phyloP scores from a whole-genome alignment of 192 early-diverging fungal genomes.

The Rhizophagus clarus region DNA sequence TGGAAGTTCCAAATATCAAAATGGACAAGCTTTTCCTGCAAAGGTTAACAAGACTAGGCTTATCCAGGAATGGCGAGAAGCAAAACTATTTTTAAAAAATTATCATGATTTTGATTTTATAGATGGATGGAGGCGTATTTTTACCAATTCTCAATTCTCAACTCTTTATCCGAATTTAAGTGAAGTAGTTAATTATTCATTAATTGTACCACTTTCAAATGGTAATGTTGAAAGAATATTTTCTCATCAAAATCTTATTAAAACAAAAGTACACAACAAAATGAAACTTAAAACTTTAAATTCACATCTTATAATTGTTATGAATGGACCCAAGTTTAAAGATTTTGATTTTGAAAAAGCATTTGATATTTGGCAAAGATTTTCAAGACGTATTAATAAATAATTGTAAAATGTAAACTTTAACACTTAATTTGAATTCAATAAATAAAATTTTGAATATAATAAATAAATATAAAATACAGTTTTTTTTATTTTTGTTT shows the following conservation, averaged over 20 bases:
- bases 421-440: neutral
- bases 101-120: neutral
- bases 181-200: slow-evolving; percentile 2
- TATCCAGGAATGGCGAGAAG: neutral
- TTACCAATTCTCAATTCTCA: neutral
- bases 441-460: neutral
- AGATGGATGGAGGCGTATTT: neutral
- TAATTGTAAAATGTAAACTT: too few relatives aligned
- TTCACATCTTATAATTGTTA: neutral
- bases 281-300: neutral
- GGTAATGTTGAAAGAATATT: slow-evolving; percentile 3
- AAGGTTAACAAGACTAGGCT: neutral
- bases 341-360: slow-evolving; percentile 6
- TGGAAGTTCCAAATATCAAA: neutral
- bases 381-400: neutral
- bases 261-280: neutral
- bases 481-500: too few relatives aligned
- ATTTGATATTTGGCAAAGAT: neutral
- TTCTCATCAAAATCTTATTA: too few relatives aligned
- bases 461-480: too few relatives aligned
- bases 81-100: neutral
- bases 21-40: neutral
- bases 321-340: neutral
- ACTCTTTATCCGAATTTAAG: neutral
- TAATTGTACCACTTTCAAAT: neutral